phyloP scores from a whole-genome alignment of 148 eudicot genomes.

The Fagopyrum homotropicum region DNA sequence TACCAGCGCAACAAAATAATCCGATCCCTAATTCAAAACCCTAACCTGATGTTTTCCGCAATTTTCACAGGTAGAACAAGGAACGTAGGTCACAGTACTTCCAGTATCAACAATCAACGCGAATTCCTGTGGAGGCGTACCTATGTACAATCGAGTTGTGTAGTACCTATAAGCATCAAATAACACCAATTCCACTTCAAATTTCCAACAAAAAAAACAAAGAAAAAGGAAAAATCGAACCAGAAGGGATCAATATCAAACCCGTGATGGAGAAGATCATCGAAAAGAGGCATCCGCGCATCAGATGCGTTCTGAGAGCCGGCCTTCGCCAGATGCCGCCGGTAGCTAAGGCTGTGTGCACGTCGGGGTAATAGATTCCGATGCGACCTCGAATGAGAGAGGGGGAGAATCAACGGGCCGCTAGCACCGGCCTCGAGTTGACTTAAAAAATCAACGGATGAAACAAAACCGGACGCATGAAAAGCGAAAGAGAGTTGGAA shows the following conservation, averaged over 20 bases:
- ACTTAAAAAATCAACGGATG: background rate
- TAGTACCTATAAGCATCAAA: slow-evolving; percentile 28
- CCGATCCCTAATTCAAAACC: background rate
- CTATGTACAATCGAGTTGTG: slow-evolving; percentile 55
- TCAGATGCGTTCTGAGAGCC: slow-evolving; percentile 8
- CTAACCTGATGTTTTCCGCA: slow-evolving; percentile 67
- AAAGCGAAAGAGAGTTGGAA: background rate
- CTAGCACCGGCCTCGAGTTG: slow-evolving; percentile 9
- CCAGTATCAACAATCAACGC: slow-evolving; percentile 74
- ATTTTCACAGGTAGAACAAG: slow-evolving; percentile 49
- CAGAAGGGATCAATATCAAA: background rate
- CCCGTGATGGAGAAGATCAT: slow-evolving; percentile 19
- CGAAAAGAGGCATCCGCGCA: slow-evolving; percentile 21
- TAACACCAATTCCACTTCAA: slow-evolving; percentile 5
- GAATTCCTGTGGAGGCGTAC: slow-evolving; percentile 58
- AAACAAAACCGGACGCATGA: background rate
- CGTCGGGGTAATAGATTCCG: background rate
- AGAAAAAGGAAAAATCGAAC: background rate
- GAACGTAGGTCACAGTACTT: slow-evolving; percentile 72
- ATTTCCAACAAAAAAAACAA: background rate
- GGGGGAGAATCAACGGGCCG: slow-evolving; percentile 10
- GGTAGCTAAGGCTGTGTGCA: slow-evolving; percentile 7
- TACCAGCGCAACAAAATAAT: background rate
- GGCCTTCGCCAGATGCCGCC: slow-evolving; percentile 14
- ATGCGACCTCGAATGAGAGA: slow-evolving; percentile 6